These are phyloP conservation scores for Naematelia encephala DNA, from an alignment of 768 basidiomycete genomes.

Conservation along the genomic window DNA sequence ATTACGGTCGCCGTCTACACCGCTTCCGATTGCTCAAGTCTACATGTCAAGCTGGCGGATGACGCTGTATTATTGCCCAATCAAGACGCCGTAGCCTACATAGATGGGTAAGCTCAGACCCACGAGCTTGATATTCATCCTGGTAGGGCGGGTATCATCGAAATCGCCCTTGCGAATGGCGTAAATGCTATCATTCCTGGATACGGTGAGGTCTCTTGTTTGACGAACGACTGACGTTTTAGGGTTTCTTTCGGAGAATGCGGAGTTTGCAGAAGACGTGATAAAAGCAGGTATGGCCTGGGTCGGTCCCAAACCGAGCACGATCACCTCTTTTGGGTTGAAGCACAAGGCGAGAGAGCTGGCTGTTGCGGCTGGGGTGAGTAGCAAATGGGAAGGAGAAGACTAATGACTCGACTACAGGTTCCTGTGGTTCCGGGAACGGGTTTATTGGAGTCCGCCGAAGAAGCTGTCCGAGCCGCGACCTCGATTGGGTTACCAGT, in stretches of 20 bases:
- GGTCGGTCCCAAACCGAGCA: conserved; percentile 59
- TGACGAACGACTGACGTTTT: too few species aligned
- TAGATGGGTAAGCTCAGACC: too few species aligned
- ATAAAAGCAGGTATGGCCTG: conserved; percentile 58
- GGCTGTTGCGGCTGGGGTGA: conserved; percentile 57
- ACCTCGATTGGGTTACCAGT: too few species aligned
- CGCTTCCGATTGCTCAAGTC: not conserved
- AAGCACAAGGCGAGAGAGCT: conserved; percentile 61
- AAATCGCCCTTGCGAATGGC: not conserved
- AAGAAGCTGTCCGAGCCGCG: too few species aligned
- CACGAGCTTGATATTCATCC: not conserved
- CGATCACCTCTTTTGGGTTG: conserved; percentile 60
- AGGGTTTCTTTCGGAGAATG: not conserved
- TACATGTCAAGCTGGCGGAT: not conserved
- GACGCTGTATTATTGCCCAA: not conserved
- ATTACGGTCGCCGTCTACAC: not conserved
- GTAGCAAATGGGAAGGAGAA: too few species aligned
- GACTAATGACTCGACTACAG: too few species aligned
- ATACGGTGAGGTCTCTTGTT: too few species aligned
- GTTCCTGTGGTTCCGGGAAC: not conserved
- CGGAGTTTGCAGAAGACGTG: conserved; percentile 56
- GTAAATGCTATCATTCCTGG: too few species aligned
- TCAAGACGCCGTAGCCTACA: too few species aligned
- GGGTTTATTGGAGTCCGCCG: not conserved
- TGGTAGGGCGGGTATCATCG: not conserved